A percentile compares a stretch with the other conserved stretches of the same genome.
These are phyloP conservation scores for Fusarium pilosicola DNA, from an alignment of 2,329 filamentous ascomycete species.

Conservation along the genomic window DNA sequence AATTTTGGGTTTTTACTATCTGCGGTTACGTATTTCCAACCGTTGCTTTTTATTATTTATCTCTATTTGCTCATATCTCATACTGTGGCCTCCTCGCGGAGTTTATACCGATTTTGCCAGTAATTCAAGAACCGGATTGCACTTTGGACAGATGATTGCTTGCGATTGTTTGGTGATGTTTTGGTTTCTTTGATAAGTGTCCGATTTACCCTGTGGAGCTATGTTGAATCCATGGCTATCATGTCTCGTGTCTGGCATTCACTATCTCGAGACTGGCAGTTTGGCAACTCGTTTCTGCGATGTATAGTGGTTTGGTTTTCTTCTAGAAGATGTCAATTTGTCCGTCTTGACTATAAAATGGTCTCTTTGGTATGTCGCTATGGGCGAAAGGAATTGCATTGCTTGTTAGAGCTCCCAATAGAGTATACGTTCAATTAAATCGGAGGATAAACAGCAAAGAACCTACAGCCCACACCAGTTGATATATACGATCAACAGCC, in stretches of 20 bases:
- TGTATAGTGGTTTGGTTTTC: not conserved
- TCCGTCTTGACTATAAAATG: not conserved
- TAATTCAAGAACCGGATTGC: slow-evolving; percentile 44
- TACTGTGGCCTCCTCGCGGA: slow-evolving; percentile 40
- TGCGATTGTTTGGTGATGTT: slow-evolving; percentile 1
- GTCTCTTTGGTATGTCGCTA: not conserved
- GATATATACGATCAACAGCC: not conserved
- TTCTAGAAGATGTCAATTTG: not conserved
- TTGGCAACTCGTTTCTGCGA: not conserved
- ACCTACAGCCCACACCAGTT: not conserved
- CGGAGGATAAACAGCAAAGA: not conserved
- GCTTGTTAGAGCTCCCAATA: not conserved
- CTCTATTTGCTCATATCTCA: slow-evolving; percentile 38
- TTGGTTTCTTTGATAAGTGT: not conserved
- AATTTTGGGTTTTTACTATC: slow-evolving; percentile 42
- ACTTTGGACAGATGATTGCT: slow-evolving; percentile 18
- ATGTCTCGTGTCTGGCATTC: not conserved
- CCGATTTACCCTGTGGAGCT: not conserved
- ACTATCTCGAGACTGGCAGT: not conserved
- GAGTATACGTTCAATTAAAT: not conserved
- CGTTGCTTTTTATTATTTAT: slow-evolving; percentile 32
- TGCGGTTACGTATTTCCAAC: slow-evolving; percentile 30
- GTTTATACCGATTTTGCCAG: slow-evolving; percentile 44
- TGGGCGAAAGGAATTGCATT: not conserved
- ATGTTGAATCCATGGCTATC: not conserved